These are phyloP conservation scores for Peziza echinospora DNA, from an alignment of 495 filamentous ascomycete genomes.

Conservation along the genomic window DNA sequence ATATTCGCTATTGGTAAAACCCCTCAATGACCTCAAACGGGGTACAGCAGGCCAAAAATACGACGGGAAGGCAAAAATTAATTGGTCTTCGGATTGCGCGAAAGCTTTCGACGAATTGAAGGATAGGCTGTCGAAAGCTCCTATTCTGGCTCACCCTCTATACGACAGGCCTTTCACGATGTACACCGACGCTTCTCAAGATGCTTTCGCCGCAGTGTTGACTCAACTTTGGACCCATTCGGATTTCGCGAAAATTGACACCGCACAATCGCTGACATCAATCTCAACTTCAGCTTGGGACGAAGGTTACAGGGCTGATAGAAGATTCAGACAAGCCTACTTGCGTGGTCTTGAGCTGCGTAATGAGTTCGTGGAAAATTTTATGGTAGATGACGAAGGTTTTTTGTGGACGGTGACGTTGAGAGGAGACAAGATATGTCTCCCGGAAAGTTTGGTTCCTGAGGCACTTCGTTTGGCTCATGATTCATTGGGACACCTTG, in stretches of 20 bases:
- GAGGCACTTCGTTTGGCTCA: not conserved
- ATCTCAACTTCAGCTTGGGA: too few relatives aligned
- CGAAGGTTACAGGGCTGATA: not conserved
- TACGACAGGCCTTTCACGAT: not conserved
- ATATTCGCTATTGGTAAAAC: not conserved
- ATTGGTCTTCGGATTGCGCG: not conserved
- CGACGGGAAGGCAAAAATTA: not conserved
- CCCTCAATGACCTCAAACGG: not conserved
- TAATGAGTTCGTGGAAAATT: too few relatives aligned
- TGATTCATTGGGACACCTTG: not conserved
- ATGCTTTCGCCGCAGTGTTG: not conserved
- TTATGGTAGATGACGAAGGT: not conserved
- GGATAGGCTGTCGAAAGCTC: too few relatives aligned
- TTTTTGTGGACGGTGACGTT: not conserved
- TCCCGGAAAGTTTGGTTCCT: not conserved
- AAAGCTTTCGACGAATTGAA: not conserved
- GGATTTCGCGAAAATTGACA: not conserved
- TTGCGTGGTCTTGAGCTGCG: not conserved
- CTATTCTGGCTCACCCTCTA: not conserved
- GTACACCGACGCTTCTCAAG: not conserved
- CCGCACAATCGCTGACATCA: too few relatives aligned
- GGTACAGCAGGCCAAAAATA: not conserved
- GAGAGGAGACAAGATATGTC: not conserved
- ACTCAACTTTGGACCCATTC: not conserved
- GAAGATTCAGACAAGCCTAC: not conserved